Evolutionary conservation across 495 filamentous ascomycete species (phyloP), one percentile per base, ranked within the genome.

Genomic region (Bacidia gigantensis): DNA sequence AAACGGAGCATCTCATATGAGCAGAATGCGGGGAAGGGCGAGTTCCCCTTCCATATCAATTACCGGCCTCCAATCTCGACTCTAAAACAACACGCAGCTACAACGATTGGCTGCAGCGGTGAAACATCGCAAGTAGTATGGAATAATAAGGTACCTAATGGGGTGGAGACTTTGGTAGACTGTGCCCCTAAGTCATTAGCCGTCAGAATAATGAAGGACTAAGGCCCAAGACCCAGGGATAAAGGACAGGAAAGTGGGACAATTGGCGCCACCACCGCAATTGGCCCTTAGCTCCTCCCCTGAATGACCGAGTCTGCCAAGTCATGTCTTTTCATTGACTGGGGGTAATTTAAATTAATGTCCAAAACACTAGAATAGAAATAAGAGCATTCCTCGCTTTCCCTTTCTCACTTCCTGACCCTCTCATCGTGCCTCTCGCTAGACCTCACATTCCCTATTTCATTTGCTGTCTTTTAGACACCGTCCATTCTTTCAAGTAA

Each of bases 381-480:
- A n/a, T n/a, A n/a, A n/a, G 14, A 35, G 29, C 29, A 35, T 35
- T 35, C 29, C 29, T 35, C 29, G 29, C 29, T 44, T 44, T 17
- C 41, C 20, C 41, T 22, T 22, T 18, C 17, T 44, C 20, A 9
- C 17, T 17, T 17, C 17, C 20, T 44, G 5, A 9, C 12, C 41
- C 20, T 44, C 41, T 44, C 47, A 18, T 26, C 47, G 24, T 38
- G 12, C 7, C 26, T n/a, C 11, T 35, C 24, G n/a, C 32, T 50
- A 22, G 26, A 18, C 29, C 12, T 23, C 47, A 50, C 20, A 49
- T 50, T 50, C 47, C 22, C 32, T 50, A 21, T 38, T 50, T 50
- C 23, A 50, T 50, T 25, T 50, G 24, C 26, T 38, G 29, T 35
- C 29, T 35, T 35, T 35, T 14, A 35, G 29, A 14, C 29, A 35